Percentiles rank a stretch among this genome's conserved stretches.
phyloP scores from a whole-genome alignment of 768 basidiomycete genomes.

The Tremella fuciformis region DNA sequence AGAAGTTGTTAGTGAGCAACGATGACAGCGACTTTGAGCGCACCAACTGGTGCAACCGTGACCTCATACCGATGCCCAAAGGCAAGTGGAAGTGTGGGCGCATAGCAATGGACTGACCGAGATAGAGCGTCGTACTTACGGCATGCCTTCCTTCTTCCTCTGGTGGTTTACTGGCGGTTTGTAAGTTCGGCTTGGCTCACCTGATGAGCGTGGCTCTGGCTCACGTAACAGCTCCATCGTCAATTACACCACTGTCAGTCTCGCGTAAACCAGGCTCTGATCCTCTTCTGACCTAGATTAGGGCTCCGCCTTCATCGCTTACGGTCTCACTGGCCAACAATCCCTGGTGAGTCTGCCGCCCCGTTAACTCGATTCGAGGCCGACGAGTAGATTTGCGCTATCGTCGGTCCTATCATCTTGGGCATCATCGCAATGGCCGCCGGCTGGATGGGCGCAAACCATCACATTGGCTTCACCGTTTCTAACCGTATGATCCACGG shows the following conservation, averaged over 20 bases:
- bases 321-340: constrained; percentile 1
- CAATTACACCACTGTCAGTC: no score
- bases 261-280: no score
- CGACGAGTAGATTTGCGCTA: constrained; percentile 14
- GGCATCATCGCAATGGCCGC: constrained; percentile 24
- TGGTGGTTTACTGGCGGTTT: constrained; percentile 24
- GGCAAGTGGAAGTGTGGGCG: not conserved
- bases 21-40: no score
- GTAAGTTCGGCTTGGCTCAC: constrained; percentile 23
- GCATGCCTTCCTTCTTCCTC: constrained; percentile 5
- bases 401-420: constrained; percentile 27
- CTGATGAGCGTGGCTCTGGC: no score
- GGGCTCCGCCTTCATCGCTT: no score
- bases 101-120: no score
- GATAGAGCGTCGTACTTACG: constrained; percentile 25
- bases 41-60: constrained; percentile 34
- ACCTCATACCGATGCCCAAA: constrained; percentile 37
- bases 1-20: not conserved
- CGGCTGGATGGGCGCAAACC: constrained; percentile 21
- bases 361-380: no score
- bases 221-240: no score
- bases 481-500: constrained; percentile 25
- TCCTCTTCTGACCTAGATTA: no score
- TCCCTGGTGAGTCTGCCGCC: not conserved
- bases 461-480: constrained; percentile 15